Conservation (phyloP, 768 basidiomycete genomes). For the Boletus reticulatus region DNA sequence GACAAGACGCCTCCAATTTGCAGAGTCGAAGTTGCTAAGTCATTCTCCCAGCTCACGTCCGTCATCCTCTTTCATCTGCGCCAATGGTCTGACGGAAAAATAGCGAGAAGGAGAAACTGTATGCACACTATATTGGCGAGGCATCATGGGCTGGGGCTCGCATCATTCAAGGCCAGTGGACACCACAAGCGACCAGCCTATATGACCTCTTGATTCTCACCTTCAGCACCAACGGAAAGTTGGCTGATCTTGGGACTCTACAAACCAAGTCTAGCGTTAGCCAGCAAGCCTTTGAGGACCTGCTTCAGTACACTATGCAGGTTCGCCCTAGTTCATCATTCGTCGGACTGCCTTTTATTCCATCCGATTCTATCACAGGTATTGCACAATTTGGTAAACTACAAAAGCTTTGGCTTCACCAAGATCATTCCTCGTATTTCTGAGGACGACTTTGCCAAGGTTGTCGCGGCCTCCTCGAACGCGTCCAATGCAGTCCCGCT, state of each 20-base stretch:
- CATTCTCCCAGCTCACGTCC: slow-evolving; percentile 70
- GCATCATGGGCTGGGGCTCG: slow-evolving; percentile 85
- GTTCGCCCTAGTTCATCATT: slow-evolving; percentile 32
- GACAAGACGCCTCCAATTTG: slow-evolving; percentile 78
- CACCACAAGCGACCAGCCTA: slow-evolving; percentile 61
- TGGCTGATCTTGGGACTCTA: slow-evolving; percentile 55
- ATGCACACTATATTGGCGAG: slow-evolving; percentile 66
- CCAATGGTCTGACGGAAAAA: slow-evolving; percentile 2
- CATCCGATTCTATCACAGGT: slow-evolving; percentile 22
- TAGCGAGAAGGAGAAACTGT: slow-evolving; percentile 74
- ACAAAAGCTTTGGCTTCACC: slow-evolving; percentile 79
- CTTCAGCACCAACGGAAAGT: slow-evolving; percentile 58
- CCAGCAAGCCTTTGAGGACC: slow-evolving; percentile 61
- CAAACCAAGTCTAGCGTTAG: slow-evolving; percentile 53
- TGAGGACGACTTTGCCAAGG: slow-evolving; percentile 57
- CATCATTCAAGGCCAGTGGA: slow-evolving; percentile 86
- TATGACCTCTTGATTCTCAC: slow-evolving; percentile 70
- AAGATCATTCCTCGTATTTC: slow-evolving; percentile 79
- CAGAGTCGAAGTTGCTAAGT: slow-evolving; percentile 61
- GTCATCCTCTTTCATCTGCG: slow-evolving; percentile 2
- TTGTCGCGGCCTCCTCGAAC: slow-evolving; percentile 61
- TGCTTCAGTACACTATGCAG: slow-evolving; percentile 74
- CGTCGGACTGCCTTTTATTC: neutral
- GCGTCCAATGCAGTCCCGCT: slow-evolving; percentile 51
- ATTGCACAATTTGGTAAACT: slow-evolving; percentile 55